These are phyloP conservation scores for Parsonsia alboflavescens DNA, from an alignment of 257 asterid genomes.

Conservation along the genomic window DNA sequence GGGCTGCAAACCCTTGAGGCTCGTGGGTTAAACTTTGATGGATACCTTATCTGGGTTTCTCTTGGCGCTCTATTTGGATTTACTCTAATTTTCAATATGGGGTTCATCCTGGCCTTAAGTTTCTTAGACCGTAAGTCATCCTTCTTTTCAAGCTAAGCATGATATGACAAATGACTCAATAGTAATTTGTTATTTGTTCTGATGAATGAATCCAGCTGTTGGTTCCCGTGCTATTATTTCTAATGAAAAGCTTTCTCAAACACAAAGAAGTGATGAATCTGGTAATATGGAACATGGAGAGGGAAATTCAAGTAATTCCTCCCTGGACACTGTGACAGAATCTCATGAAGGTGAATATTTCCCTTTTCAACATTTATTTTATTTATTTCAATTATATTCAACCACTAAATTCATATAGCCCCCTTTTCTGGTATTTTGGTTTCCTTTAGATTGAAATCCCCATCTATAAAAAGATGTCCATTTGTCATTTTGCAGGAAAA, in stretches of 20 bases:
- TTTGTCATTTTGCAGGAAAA: conserved; percentile 32
- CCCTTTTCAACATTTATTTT: neutral
- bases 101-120: conserved; percentile 45
- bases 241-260: conserved; percentile 22
- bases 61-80: conserved; percentile 51
- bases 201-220: conserved; percentile 32
- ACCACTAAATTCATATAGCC: no score
- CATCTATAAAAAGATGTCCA: neutral
- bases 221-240: conserved; percentile 36
- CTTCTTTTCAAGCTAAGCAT: neutral
- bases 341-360: conserved; percentile 25
- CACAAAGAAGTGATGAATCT: conserved; percentile 30
- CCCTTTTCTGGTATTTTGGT: neutral
- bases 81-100: conserved; percentile 46
- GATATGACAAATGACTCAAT: neutral
- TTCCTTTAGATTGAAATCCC: neutral
- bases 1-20: conserved; percentile 50
- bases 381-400: neutral
- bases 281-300: neutral
- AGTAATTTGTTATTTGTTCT: neutral
- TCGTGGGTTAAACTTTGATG: conserved; percentile 50
- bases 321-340: conserved; percentile 18
- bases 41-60: conserved; percentile 48
- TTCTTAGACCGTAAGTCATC: conserved; percentile 45
- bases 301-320: conserved; percentile 7